Base-by-base conservation (phyloP, 768 basidiomycete genomes). In the Pleurotus citrinopileatus region DNA sequence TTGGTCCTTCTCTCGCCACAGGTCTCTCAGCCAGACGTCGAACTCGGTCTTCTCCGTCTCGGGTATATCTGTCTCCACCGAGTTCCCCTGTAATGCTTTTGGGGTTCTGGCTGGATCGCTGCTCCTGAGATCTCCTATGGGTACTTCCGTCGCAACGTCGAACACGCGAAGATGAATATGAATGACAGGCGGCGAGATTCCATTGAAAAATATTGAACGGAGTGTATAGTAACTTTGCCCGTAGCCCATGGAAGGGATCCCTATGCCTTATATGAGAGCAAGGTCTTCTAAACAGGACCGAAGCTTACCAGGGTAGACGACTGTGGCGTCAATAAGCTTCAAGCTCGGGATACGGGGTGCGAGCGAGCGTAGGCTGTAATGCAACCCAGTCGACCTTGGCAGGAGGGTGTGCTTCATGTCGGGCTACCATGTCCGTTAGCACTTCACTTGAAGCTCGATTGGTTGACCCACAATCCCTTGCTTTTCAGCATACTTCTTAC, bases 141-240 rank as follows among this genome's bases (percentile, higher is more conserved):
- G 91, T 9, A 93, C 75, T 27, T 82, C 80, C 20, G 65, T 66
- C 13, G 76, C 71, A 12, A 92, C 87, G 57, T 88, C 74, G 65
- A 90, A 92, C 59, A 87, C 71, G 43, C 92, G 83, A 37, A 98
- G 66, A 66, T 98, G 96, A 61, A 98, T 78, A 70, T 96, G 91
- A 32, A 99, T 78, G 6, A 76, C 72, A 0, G 95, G 96, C 1
- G 96, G 94, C 2, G 94, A 78, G 3, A 92, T 71, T 2, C 89
- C 80, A 57, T 86, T 77, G 54, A 87, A 77, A 70, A 96, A 97
- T 57, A 97, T 86, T 5, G 94, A 94, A 37, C 89, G 83, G 36
- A 98, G 72, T 37, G 92, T 94, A 68, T 96, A 98, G 67, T 86
- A 91, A 20, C 82, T 79, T 68, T 97, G 94, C 0, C 94, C 94